These are phyloP conservation scores for Kluyveromyces wickerhamii DNA, from an alignment of 805 yeast species.

Conservation along the genomic window DNA sequence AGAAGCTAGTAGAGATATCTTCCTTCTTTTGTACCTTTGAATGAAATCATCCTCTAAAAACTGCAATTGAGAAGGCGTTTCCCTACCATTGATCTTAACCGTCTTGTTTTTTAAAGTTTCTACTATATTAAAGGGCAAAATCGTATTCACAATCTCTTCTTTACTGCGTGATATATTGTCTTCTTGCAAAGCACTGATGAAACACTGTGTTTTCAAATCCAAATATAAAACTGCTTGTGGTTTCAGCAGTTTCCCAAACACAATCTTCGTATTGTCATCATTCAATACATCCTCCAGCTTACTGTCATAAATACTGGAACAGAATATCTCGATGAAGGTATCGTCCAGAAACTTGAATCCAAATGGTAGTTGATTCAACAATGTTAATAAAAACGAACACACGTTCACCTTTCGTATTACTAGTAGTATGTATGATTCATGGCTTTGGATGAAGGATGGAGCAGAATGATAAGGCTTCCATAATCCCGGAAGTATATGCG, in stretches of 20 bases:
- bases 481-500: conserved; percentile 61
- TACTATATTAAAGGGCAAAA: conserved; percentile 61
- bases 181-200: conserved; percentile 63
- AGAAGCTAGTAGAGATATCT: conserved; percentile 46
- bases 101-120: conserved; percentile 20
- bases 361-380: conserved; percentile 74
- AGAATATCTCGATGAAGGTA: conserved; percentile 77
- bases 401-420: conserved; percentile 78
- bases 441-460: conserved; percentile 48
- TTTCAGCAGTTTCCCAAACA: conserved; percentile 53
- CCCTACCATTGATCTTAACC: conserved; percentile 22
- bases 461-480: conserved; percentile 58
- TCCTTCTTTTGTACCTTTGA: conserved; percentile 62
- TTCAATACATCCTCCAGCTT: conserved; percentile 6
- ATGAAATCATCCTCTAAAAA: conserved; percentile 79
- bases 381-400: conserved; percentile 81
- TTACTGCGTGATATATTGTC: conserved; percentile 43
- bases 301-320: conserved; percentile 42
- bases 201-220: conserved; percentile 93
- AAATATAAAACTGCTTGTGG: conserved; percentile 72
- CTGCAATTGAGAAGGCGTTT: conserved; percentile 35
- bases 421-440: conserved; percentile 37
- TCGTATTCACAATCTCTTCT: conserved; percentile 60
- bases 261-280: conserved; percentile 6
- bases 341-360: conserved; percentile 85